Evolutionary conservation across 1,284 basidiomycete species (phyloP), one percentile per base, ranked within the genome.

Genomic region (Ganoderma leucocontextum): DNA sequence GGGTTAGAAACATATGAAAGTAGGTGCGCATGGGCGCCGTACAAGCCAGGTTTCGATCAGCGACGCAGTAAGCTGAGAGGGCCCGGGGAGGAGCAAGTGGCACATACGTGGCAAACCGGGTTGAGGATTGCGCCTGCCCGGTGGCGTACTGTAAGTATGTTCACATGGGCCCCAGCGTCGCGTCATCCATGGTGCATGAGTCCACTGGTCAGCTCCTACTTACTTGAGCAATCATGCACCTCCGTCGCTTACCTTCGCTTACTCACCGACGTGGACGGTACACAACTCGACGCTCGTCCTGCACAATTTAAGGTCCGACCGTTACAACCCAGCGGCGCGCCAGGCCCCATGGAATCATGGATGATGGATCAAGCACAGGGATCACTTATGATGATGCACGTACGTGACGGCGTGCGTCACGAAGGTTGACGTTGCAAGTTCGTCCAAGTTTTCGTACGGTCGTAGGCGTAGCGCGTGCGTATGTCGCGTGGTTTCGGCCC

Each of bases 281-380:
- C 33, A 33, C 52, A 33, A 25, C 25, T 55, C 25, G 52, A 35
- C 55, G 19, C 35, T 58, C 55, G 19, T 58, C 35, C 35, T 38
- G 35, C 55, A 17, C 55, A 49, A 36, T 64, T 64, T 33, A 64
- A 64, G 63, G 47, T 64, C 63, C 63, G 63, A 58, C n/a, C 49
- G 62, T 53, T 12, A 35, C 49, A 64, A 64, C 63, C 63, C 63
- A 44, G 63, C 63, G 63, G 63, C 63, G 39, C 42, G 47, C 61
- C 61, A 55, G 60, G 55, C 55, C 19, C 33, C 19, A 58, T 58
- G n/a, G n/a, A n/a, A n/a, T n/a, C n/a, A n/a, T n/a, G n/a, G n/a
- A n/a, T n/a, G n/a, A n/a, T n/a, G 36, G n/a, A 58, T 38, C 35
- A 58, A 19, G 55, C 52, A 15, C 52, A 33, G 52, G 52, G 12